phyloP scores from a whole-genome alignment of 2,329 filamentous ascomycete species.

The Neonectria neomacrospora region DNA sequence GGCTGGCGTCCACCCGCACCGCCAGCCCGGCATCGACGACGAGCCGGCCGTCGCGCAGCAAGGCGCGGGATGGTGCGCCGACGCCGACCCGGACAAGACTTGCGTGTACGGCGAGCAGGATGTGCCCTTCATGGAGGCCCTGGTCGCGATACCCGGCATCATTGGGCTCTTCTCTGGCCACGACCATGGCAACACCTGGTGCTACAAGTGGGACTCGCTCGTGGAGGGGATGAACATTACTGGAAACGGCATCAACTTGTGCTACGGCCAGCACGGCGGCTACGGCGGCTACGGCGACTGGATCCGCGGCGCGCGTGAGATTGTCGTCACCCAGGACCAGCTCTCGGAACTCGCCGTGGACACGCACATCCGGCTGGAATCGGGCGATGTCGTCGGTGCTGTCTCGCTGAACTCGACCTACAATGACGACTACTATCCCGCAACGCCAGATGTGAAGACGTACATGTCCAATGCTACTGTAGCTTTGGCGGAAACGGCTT shows the following conservation, averaged over 20 bases:
- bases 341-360: constrained; percentile 57
- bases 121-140: constrained; percentile 69
- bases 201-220: constrained; percentile 59
- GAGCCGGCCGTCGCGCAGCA: constrained; percentile 55
- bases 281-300: constrained; percentile 77
- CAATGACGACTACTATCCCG: constrained; percentile 64
- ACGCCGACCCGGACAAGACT: constrained; percentile 51
- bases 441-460: constrained; percentile 53
- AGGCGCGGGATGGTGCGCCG: constrained; percentile 57
- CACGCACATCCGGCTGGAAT: constrained; percentile 71
- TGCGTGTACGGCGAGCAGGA: constrained; percentile 64
- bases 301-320: constrained; percentile 69
- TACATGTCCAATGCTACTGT: constrained; percentile 22
- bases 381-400: constrained; percentile 60
- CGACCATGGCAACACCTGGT: constrained; percentile 73
- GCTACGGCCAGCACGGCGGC: constrained; percentile 74
- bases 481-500: background rate
- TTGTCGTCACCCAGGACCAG: constrained; percentile 58
- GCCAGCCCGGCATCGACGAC: constrained; percentile 59
- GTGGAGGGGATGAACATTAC: constrained; percentile 48
- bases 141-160: constrained; percentile 65
- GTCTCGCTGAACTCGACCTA: constrained; percentile 70
- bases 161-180: constrained; percentile 72
- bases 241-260: constrained; percentile 60
- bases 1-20: constrained; percentile 48